These are phyloP conservation scores for Metschnikowia amazonensis DNA, from an alignment of 805 yeast species.

Conservation along the genomic window DNA sequence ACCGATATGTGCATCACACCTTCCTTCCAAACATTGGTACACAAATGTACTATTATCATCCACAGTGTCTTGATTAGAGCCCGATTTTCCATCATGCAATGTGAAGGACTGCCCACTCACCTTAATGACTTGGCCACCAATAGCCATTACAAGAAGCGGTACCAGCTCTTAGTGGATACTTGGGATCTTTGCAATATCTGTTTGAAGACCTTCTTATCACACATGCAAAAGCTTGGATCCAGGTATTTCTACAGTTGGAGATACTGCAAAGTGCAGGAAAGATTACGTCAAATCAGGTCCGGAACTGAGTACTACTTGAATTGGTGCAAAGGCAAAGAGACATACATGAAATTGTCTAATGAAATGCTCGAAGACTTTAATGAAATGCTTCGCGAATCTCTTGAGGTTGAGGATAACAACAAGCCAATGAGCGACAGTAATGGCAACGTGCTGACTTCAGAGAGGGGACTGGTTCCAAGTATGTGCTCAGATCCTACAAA, in stretches of 20 bases:
- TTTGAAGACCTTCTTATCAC: conserved; percentile 9
- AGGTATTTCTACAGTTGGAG: conserved; percentile 21
- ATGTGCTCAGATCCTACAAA: background rate
- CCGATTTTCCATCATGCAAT: conserved; percentile 14
- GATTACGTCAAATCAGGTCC: conserved; percentile 9
- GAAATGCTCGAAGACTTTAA: conserved; percentile 17
- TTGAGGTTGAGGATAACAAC: conserved; percentile 7
- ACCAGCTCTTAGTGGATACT: conserved; percentile 13
- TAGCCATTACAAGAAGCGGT: conserved; percentile 10
- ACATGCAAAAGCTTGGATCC: conserved; percentile 14
- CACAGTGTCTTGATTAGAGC: conserved; percentile 14
- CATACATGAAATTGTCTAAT: conserved; percentile 11
- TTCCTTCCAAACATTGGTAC: conserved; percentile 15
- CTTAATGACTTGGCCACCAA: conserved; percentile 4
- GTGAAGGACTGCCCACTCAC: conserved; percentile 12
- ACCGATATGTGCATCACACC: conserved; percentile 19
- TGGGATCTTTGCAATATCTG: conserved; percentile 14
- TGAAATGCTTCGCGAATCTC: conserved; percentile 7
- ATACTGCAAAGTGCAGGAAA: conserved; percentile 16
- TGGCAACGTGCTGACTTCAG: background rate
- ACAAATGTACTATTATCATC: conserved; percentile 15
- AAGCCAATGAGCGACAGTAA: background rate
- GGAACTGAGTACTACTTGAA: conserved; percentile 16
- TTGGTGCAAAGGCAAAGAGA: conserved; percentile 18
- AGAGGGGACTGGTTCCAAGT: background rate